Evolutionary conservation across 1,284 basidiomycete species (phyloP), one percentile per base, ranked within the genome.

Genomic region (Lentinula novae-zelandiae): DNA sequence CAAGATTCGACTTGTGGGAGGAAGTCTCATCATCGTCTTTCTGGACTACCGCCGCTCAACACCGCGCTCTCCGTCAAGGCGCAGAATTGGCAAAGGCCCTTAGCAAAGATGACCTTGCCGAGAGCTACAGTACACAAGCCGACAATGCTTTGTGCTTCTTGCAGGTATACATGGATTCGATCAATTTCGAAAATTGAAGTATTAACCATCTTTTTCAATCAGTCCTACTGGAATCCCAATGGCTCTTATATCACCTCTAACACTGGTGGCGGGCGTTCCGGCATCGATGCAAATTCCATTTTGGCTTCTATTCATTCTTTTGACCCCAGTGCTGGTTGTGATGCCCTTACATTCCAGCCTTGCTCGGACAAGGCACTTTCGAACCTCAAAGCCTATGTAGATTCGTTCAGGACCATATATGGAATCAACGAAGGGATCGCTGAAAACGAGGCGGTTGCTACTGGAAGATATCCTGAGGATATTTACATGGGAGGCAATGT

Each of bases 1-100:
- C 12, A 38, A 80, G 80, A 2, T 87, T 85, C 67, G 86, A 87
- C 67, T 75, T 87, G 3, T 87, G 86, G 86, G 86, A 88, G 66
- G 85, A 88, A 70, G 69, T 86, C 33, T 70, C 75, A 10, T 83
- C 82, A 0, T 79, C 79, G 13, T 84, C 83, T 8, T 88, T 84
- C 73, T 87, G 84, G 68, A 87, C 85, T 10, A 77, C 82, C 1
- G 80, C 81, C 5, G 79, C 81, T 2, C 85, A 87, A 62, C 83
- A 86, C 64, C 78, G 80, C 44, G 76, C 85, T 5, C 70, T 88
- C 31, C 79, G 80, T 38, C 74, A 84, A 66, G 86, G 85, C 13
- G 75, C 79, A 2, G 60, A 76, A 0, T 71, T 87, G 17, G 84
- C 83, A 1, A 72, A 68, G 2, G 67, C 72, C 15, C 69, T 85